Evolutionary conservation across 169 alveolate genomes (phyloP), one percentile per base, ranked within the genome.

Genomic region (Plasmodium vivax): DNA sequence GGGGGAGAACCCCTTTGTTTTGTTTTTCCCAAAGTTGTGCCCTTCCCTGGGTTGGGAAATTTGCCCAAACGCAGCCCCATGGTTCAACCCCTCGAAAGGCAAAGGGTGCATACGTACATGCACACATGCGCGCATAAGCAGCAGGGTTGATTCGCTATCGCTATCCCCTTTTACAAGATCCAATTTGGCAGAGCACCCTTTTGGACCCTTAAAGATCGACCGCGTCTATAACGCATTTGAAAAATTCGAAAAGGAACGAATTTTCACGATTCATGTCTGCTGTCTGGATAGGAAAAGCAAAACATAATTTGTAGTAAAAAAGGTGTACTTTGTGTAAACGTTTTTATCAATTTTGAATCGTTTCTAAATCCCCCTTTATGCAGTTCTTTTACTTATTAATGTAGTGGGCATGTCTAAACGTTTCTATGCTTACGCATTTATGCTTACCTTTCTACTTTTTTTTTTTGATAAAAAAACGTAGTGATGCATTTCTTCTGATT

Each of bases 341-440:
- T 36, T 80, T n/a, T 80, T 23, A 80, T 43, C 71, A 80, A 80
- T 80, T 80, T 80, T 80, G 74, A 80, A 32, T 80, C 34, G 47
- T 43, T 43, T 8, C 45, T 30, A 43, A 80, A n/a, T 1, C 36
- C 73, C 56, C 45, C 56, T 43, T 41, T 45, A 7, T 51, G 27
- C 27, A 51, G 8, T 43, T 16, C 71, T 41, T 32, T 23, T 32
- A 80, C 74, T 43, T 43, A 80, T 80, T 80, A 30, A 34, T 77
- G 4, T 43, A 32, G 30, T n/a, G 74, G 27, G 19, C 51, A 41
- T 36, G 6, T 36, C 19, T 16, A 80, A n/a, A 43, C 27, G 9
- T 80, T 80, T 80, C 19, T 62, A 19, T 43, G 58, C 56, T 43
- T 23, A 23, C 27, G 27, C 27, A 23, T 23, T 23, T 23, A 23